phyloP scores from a whole-genome alignment of 1,284 basidiomycete genomes.

The Xerocomus minutiporus region DNA sequence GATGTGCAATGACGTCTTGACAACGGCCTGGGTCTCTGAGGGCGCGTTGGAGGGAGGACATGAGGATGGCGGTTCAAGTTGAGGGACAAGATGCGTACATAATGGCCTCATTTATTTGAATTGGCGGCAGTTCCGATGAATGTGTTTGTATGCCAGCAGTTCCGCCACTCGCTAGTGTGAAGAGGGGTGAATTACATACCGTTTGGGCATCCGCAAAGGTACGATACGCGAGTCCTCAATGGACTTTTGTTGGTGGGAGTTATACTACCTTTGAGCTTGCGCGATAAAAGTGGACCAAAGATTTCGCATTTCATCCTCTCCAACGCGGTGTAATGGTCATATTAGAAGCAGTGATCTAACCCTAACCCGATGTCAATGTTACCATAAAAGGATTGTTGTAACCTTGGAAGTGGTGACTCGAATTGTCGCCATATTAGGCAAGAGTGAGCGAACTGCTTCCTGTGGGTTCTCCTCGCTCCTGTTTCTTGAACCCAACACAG shows the following conservation, averaged over 20 bases:
- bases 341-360: not conserved
- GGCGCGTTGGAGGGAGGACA: constrained; percentile 7
- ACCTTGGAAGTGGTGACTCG: constrained; percentile 18
- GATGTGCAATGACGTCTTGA: constrained; percentile 12
- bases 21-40: constrained; percentile 2
- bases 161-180: not conserved
- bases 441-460: not conserved
- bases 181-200: not conserved
- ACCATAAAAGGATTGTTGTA: constrained; percentile 18
- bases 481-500: constrained; percentile 19
- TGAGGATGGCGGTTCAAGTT: not conserved
- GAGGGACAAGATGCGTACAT: not conserved
- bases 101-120: not conserved
- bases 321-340: too few relatives aligned
- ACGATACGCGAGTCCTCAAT: too few relatives aligned
- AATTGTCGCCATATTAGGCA: constrained; percentile 12
- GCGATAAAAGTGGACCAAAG: too few relatives aligned
- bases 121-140: not conserved
- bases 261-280: too few relatives aligned
- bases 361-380: not conserved
- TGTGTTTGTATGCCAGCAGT: too few relatives aligned
- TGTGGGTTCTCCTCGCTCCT: constrained; percentile 15
- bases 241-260: too few relatives aligned
- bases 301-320: too few relatives aligned
- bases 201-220: not conserved